Base-by-base conservation (phyloP, 2,329 filamentous ascomycete species). In the Pseudogymnoascus sp. region DNA sequence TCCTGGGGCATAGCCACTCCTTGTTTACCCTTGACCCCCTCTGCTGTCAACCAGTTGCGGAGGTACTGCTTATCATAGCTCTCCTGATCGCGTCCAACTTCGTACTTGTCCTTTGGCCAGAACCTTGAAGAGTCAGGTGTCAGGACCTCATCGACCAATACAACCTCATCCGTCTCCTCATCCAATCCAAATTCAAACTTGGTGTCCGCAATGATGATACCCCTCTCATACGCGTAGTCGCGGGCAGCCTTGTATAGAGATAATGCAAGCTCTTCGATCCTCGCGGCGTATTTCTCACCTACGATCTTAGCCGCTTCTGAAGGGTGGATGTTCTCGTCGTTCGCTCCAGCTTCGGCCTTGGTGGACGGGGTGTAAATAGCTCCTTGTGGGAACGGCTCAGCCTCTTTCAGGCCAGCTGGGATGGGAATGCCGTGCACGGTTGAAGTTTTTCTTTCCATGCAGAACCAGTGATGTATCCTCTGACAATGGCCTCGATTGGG, bases 41-140 rank as follows among this genome's bases (percentile, higher is more conserved):
- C 80, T 58, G 74, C 76, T 2, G 86, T 88, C 70, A 97, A 75
- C 90, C 91, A 97, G 76, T 97, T 88, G 37, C 93, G 81, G 68
- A 96, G 75, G 70, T 83, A 88, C 77, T 93, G 89, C 81, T 97
- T 97, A 74, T 97, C 93, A 68, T 93, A 95, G 76, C 90, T 95
- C 62, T 88, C 83, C 78, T 96, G 91, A 63, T 88, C 82, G 65
- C 81, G 81, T 1, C 93, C 92, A 16, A 89, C 76, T 72, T 86
- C 82, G 72, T 93, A 96, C 52, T 81, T 81, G 45, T 86, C 86
- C 66, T 82, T 84, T 0, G 87, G 87, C 93, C 93, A 97, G 81
- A 96, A 96, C 14, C 93, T 84, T 60, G 89, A 93, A 62, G 84
- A 88, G 73, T 91, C 88, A 2, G 92, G 91, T 6, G 91, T 96